Evolutionary conservation across 2,329 filamentous ascomycete genomes (phyloP), one percentile per base, ranked within the genome.

Genomic region (Chaetomium sp.): DNA sequence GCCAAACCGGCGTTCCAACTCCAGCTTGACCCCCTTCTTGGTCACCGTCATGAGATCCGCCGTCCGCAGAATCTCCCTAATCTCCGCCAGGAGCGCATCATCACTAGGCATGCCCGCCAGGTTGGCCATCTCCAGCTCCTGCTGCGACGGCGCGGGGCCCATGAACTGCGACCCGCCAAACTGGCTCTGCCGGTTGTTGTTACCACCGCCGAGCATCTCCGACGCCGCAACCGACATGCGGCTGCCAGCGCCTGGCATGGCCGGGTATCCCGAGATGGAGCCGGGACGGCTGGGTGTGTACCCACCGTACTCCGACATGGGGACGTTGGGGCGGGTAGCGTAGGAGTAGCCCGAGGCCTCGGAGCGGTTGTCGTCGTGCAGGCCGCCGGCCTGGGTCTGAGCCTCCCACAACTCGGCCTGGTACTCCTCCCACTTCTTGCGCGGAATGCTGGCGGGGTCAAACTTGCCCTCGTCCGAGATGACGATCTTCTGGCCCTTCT

Each of bases 401-500:
- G 88, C 87, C 68, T 99, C 94, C 94, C 92, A 99, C 45, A 99
- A 84, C 78, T 97, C 94, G 60, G 88, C 88, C 72, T 99, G 94
- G 71, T 97, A 99, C 67, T 99, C 94, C 71, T 99, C 94, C 94
- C 94, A 99, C 79, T 89, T 94, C 85, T 97, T 99, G 75, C 89
- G 89, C 19, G 94, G 94, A 63, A 99, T 97, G 40, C 86, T 89
- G 47, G 81, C 79, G 11, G 94, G 92, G 68, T 99, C 94, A 68
- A 97, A 99, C 72, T 96, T 96, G 76, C 94, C 94, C 75, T 99
- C 94, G 70, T 99, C 94, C 1, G 91, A 89, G 62, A 99, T 87
- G 64, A 99, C 84, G 59, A 97, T 77, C 78, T 96, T 92, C 70
- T 90, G 87, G 61, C 94, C 94, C 71, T 87, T 86, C 70, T 99